phyloP scores from a whole-genome alignment of 352 stramenopile species.

The Globisporangium orthogonon region DNA sequence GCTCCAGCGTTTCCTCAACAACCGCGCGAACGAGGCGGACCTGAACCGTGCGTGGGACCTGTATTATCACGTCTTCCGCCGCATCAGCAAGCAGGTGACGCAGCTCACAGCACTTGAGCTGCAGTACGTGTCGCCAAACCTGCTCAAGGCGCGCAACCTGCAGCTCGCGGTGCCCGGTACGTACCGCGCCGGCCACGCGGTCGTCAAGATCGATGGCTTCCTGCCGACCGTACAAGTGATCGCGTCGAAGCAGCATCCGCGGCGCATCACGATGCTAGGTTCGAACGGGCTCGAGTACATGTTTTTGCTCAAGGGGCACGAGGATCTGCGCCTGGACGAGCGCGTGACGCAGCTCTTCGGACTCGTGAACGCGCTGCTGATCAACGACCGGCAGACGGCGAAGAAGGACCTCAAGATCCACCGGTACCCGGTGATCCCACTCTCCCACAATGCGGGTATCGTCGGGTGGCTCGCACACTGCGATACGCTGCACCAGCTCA shows the following conservation, averaged over 20 bases:
- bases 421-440: slow-evolving; percentile 95
- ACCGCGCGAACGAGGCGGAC: slow-evolving; percentile 61
- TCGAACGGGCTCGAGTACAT: slow-evolving; percentile 98
- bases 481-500: slow-evolving; percentile 97
- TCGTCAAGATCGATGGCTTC: slow-evolving; percentile 87
- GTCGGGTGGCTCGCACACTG: slow-evolving; percentile 98
- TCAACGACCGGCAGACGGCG: slow-evolving; percentile 93
- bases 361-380: slow-evolving; percentile 98
- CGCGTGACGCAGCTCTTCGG: slow-evolving; percentile 99
- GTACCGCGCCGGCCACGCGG: slow-evolving; percentile 57
- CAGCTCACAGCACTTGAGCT: slow-evolving; percentile 95
- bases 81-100: slow-evolving; percentile 86
- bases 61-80: slow-evolving; percentile 97
- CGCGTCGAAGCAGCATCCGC: slow-evolving; percentile 96
- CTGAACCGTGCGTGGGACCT: slow-evolving; percentile 97
- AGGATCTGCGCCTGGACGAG: slow-evolving; percentile 99
- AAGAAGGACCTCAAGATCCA: slow-evolving; percentile 98
- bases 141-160: slow-evolving; percentile 90
- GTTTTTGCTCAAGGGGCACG: slow-evolving; percentile 99
- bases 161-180: slow-evolving; percentile 95
- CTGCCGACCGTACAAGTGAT: slow-evolving; percentile 94
- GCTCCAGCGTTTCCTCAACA: slow-evolving; percentile 59
- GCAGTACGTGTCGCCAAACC: slow-evolving; percentile 91
- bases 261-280: slow-evolving; percentile 93
- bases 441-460: slow-evolving; percentile 98